Evolutionary conservation across 2,329 filamentous ascomycete species (phyloP).

Genomic region (Dactylonectria estremocensis): DNA sequence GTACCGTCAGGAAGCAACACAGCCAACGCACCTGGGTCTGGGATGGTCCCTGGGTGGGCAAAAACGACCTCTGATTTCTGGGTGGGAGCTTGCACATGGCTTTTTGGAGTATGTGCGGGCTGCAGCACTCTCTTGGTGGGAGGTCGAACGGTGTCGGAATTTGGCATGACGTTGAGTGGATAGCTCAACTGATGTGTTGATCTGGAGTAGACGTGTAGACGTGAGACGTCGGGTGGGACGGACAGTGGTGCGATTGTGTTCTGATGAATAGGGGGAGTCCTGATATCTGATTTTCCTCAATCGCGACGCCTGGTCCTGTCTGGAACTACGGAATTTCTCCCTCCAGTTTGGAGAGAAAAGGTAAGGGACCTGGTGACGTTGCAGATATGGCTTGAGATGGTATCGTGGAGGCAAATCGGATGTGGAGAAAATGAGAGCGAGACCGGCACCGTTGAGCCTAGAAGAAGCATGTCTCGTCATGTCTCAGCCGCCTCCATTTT

Average conservation of each 20-base stretch:
- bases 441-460: slow-evolving; percentile 28
- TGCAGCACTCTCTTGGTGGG: slow-evolving; percentile 46
- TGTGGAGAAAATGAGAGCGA: slow-evolving; percentile 23
- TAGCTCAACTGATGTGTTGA: background rate
- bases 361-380: background rate
- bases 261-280: slow-evolving; percentile 17
- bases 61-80: slow-evolving; percentile 50
- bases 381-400: background rate
- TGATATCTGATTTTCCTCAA: background rate
- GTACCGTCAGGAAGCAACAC: background rate
- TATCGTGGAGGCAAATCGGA: background rate
- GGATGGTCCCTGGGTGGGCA: slow-evolving; percentile 47
- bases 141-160: slow-evolving; percentile 28
- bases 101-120: slow-evolving; percentile 41
- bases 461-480: slow-evolving; percentile 16
- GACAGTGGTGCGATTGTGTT: background rate
- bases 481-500: slow-evolving; percentile 24
- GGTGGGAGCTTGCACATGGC: slow-evolving; percentile 45
- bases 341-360: background rate
- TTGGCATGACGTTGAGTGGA: slow-evolving; percentile 36
- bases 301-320: too few relatives aligned
- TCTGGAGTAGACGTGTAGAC: background rate
- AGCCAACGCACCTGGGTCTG: slow-evolving; percentile 45
- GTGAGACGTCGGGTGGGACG: slow-evolving; percentile 1
- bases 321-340: background rate